Evolutionary conservation across 495 filamentous ascomycete genomes (phyloP), one percentile per base, ranked within the genome.

Genomic region (Halenospora varia): DNA sequence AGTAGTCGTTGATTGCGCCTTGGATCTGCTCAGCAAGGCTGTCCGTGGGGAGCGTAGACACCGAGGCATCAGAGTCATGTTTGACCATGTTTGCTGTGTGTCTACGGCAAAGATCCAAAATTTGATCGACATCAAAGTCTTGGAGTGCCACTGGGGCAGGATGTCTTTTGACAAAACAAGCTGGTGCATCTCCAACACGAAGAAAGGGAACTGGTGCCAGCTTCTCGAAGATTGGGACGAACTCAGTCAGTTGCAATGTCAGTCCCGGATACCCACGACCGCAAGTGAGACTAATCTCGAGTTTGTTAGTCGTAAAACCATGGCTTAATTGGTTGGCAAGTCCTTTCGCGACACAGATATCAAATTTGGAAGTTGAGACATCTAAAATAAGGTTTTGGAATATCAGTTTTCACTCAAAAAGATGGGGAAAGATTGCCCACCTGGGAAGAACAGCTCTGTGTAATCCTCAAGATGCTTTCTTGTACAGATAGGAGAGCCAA

Each of bases 381-480:
- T 25, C 52, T 35, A n/a, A n/a, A n/a, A n/a, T n/a, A n/a, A n/a
- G n/a, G n/a, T n/a, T n/a, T n/a, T n/a, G n/a, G n/a, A n/a, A n/a
- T n/a, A n/a, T n/a, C n/a, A n/a, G n/a, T n/a, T n/a, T n/a, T n/a
- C n/a, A n/a, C n/a, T n/a, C n/a, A n/a, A n/a, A n/a, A n/a, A n/a
- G n/a, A n/a, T n/a, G n/a, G n/a, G n/a, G n/a, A n/a, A 25, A 4
- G 40, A 3, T 24, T 22, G 35, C 54, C 47, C 19, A 56, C 54
- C 45, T 15, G 54, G 54, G 45, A 49, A 56, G 22, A 56, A 35
- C 1, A 56, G 42, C 1, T 56, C 25, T 8, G 2, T 48, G 45
- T 46, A 56, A n/a, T 56, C 54, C 39, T 54, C 39, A 35, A 54
- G 41, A 24, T 45, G 39, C 17, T 10, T 24, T 25, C 52, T 10